Conservation (phyloP, 75 land plant species). For the Selaginella tamariscina region DNA sequence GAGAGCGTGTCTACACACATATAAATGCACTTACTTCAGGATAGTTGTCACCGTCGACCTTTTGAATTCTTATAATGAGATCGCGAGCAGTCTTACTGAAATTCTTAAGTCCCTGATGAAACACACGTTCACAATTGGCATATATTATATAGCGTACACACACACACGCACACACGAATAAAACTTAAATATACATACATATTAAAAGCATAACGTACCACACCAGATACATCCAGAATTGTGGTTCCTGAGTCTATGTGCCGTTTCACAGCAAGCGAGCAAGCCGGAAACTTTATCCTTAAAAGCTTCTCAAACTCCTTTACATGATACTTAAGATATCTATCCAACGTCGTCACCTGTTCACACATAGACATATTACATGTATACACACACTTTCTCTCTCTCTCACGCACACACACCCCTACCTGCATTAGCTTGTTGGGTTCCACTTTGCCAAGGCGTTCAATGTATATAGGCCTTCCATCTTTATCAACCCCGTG, state of each 20-base stretch:
- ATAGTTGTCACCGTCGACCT: conserved; percentile 79
- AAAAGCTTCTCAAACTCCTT: conserved; percentile 59
- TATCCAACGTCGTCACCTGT: conserved; percentile 54
- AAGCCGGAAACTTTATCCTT: conserved; percentile 59
- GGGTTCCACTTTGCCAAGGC: conserved; percentile 59
- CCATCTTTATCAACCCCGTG: conserved; percentile 76
- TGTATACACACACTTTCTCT: too few species aligned
- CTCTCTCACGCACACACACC: too few species aligned
- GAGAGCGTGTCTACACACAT: too few species aligned
- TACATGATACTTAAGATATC: conserved; percentile 63
- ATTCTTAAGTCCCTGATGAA: conserved; percentile 71
- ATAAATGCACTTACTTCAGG: conserved; percentile 53
- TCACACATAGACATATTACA: too few species aligned
- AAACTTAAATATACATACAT: too few species aligned
- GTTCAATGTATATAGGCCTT: conserved; percentile 62
- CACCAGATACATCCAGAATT: conserved; percentile 63
- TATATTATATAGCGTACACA: not conserved
- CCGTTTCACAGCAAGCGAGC: conserved; percentile 52
- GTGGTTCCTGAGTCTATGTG: conserved; percentile 52
- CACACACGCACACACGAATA: too few species aligned
- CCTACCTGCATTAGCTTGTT: conserved; percentile 46
- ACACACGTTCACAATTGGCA: not conserved
- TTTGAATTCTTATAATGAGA: conserved; percentile 59
- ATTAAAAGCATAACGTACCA: too few species aligned
- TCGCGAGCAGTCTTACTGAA: conserved; percentile 65